Evolutionary conservation across 305 asterid species (phyloP).

Genomic region (Fraxinus sp.): DNA sequence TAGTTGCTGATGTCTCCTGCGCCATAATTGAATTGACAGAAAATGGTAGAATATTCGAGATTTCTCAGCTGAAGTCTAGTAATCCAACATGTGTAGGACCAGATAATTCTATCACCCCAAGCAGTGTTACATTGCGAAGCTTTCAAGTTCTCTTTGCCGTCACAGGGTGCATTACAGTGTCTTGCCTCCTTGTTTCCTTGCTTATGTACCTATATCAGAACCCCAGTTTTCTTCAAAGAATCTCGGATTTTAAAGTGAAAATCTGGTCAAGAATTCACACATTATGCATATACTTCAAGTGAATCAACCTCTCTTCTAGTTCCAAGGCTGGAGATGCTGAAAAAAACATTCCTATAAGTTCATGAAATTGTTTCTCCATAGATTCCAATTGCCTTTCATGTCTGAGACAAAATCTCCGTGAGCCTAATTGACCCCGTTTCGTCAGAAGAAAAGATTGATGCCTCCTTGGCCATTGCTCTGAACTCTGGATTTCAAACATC

Average conservation of each 20-base stretch:
- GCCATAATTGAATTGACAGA: conserved; percentile 28
- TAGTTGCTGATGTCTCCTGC: conserved; percentile 32
- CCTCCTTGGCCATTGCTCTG: not conserved
- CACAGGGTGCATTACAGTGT: conserved; percentile 24
- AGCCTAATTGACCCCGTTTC: not conserved
- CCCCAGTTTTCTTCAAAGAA: conserved; percentile 4
- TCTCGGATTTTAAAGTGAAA: conserved; percentile 9
- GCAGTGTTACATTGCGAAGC: conserved; percentile 18
- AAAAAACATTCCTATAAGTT: conserved; percentile 43
- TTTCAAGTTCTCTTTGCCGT: conserved; percentile 31
- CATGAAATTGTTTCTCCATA: not conserved
- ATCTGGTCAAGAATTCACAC: not conserved
- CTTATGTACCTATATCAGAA: conserved; percentile 6
- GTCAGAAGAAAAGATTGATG: not conserved
- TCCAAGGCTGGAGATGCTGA: not conserved
- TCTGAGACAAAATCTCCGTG: not conserved
- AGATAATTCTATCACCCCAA: conserved; percentile 1
- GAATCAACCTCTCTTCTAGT: not conserved
- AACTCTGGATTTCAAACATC: not conserved
- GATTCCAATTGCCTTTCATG: conserved; percentile 23
- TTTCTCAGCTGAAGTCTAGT: conserved; percentile 12
- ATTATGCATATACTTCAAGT: not conserved
- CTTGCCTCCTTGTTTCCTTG: conserved; percentile 26
- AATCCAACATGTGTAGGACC: conserved; percentile 22
- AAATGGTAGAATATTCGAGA: conserved; percentile 29